Percentiles rank a stretch among this genome's conserved stretches.
Conservation (phyloP, 1,284 basidiomycete genomes). For the Porodaedalea pini region DNA sequence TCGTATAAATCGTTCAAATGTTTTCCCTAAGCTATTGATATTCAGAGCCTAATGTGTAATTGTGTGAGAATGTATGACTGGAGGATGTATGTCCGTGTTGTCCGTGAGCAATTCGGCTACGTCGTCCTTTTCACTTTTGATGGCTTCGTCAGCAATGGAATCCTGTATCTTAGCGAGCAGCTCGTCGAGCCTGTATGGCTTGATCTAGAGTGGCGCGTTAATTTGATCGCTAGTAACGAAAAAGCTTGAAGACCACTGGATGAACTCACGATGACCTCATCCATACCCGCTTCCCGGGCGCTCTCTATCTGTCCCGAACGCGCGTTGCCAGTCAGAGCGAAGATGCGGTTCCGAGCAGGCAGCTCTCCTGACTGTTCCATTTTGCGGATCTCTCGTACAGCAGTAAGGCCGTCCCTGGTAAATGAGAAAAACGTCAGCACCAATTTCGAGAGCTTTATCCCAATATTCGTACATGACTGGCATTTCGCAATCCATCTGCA, state of each 20-base stretch:
- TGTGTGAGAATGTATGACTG: too few relatives aligned
- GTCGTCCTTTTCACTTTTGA: not conserved
- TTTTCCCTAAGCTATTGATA: too few relatives aligned
- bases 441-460: not conserved
- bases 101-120: not conserved
- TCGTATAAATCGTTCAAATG: too few relatives aligned
- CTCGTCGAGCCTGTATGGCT: constrained; percentile 28
- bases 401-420: constrained; percentile 27
- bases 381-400: constrained; percentile 29
- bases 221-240: not conserved
- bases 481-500: constrained; percentile 32
- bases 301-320: constrained; percentile 26
- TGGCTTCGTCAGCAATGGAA: not conserved
- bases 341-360: constrained; percentile 24
- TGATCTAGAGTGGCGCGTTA: constrained; percentile 8
- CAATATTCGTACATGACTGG: constrained; percentile 27
- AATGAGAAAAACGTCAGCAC: not conserved
- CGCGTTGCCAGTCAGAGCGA: constrained; percentile 29
- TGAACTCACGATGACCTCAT: constrained; percentile 26
- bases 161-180: constrained; percentile 23
- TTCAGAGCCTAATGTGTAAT: too few relatives aligned
- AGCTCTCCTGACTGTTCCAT: constrained; percentile 25
- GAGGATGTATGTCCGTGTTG: too few relatives aligned
- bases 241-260: not conserved
- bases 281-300: constrained; percentile 27